phyloP scores from a whole-genome alignment of 345 rosid species.

The Lepidium aucheri region DNA sequence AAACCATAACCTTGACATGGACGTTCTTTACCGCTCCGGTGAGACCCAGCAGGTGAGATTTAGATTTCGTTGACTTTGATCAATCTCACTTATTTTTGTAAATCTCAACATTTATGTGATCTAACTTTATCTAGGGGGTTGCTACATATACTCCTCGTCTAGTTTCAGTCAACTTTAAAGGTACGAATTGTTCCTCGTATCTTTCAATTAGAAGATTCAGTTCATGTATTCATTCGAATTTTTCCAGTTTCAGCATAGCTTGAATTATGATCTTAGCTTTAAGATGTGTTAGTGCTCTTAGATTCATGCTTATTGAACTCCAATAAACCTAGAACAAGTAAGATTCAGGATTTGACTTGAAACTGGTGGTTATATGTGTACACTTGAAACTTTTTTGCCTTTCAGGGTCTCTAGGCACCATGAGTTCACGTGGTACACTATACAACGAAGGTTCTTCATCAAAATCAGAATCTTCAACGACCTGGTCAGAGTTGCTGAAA shows the following conservation, averaged over 20 bases:
- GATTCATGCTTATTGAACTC: background rate
- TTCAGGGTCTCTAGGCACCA: slow-evolving; percentile 80
- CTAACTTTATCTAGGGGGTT: slow-evolving; percentile 43
- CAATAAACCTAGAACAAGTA: background rate
- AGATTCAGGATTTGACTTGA: background rate
- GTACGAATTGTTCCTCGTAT: slow-evolving; percentile 24
- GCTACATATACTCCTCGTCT: slow-evolving; percentile 80
- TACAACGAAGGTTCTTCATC: slow-evolving; percentile 37
- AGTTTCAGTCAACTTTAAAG: slow-evolving; percentile 69
- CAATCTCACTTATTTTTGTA: background rate
- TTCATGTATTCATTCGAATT: background rate
- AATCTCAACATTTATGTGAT: background rate
- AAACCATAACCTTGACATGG: slow-evolving; percentile 53
- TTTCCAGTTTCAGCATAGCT: background rate
- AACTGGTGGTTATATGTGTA: background rate
- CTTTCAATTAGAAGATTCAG: background rate
- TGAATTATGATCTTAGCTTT: background rate
- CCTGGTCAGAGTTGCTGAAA: slow-evolving; percentile 52
- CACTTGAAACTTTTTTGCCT: background rate
- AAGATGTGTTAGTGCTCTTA: background rate
- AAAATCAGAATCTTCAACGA: slow-evolving; percentile 36
- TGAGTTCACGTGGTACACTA: slow-evolving; percentile 65
- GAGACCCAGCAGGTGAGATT: slow-evolving; percentile 57
- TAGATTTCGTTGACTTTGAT: slow-evolving; percentile 7
- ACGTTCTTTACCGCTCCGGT: slow-evolving; percentile 75